These are phyloP conservation scores for Suillus americanus DNA, from an alignment of 768 basidiomycete species.

Conservation along the genomic window DNA sequence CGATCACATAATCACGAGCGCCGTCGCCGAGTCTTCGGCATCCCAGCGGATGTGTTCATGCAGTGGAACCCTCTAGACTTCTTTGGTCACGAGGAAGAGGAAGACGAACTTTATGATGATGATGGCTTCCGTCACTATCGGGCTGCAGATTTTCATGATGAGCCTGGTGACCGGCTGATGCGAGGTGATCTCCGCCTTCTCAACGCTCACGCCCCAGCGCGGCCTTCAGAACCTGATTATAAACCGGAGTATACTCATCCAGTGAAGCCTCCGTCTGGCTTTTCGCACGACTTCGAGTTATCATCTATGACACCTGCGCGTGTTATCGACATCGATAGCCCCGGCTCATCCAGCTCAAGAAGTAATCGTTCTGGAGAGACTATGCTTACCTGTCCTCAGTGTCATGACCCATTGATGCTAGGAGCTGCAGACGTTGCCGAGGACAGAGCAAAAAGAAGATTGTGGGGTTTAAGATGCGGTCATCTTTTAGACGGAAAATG, in stretches of 20 bases:
- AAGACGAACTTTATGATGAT: slow-evolving; percentile 15
- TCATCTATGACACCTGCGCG: slow-evolving; percentile 30
- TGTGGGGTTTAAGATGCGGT: slow-evolving; percentile 77
- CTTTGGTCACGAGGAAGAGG: slow-evolving; percentile 15
- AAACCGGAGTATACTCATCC: slow-evolving; percentile 66
- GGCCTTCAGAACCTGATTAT: slow-evolving; percentile 43
- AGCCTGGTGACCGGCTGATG: not conserved
- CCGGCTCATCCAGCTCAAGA: slow-evolving; percentile 23
- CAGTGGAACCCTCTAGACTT: slow-evolving; percentile 31
- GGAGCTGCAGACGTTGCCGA: slow-evolving; percentile 47
- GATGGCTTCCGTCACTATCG: slow-evolving; percentile 18
- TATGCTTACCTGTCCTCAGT: slow-evolving; percentile 65
- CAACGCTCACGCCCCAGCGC: not conserved
- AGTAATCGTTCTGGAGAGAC: slow-evolving; percentile 31
- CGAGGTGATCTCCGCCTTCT: slow-evolving; percentile 2
- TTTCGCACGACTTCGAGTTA: slow-evolving; percentile 64
- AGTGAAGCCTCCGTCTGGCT: slow-evolving; percentile 53
- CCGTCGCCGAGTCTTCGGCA: slow-evolving; percentile 20
- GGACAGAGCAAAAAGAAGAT: slow-evolving; percentile 44
- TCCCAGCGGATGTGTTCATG: slow-evolving; percentile 28
- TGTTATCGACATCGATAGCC: slow-evolving; percentile 43
- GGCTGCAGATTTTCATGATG: slow-evolving; percentile 3
- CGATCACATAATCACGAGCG: slow-evolving; percentile 1
- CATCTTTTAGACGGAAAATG: slow-evolving; percentile 82
- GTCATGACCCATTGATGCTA: slow-evolving; percentile 62